These are phyloP conservation scores for Pythium folliculosum DNA, from an alignment of 352 stramenopile genomes.

Conservation along the genomic window DNA sequence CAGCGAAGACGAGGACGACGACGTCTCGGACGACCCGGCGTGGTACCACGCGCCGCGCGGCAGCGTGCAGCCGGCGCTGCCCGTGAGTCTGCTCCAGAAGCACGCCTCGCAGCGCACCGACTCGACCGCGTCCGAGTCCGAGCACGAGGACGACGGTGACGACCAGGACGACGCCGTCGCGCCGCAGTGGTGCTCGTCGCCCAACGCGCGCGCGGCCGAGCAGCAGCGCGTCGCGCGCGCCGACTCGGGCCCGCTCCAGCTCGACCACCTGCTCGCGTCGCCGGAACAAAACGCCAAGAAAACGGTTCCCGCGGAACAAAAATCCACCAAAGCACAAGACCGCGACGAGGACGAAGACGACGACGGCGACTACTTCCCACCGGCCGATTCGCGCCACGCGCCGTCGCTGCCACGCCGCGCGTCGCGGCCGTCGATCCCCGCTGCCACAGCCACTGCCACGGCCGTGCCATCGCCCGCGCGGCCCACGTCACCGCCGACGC, in stretches of 20 bases:
- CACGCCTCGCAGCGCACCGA: slow-evolving; percentile 24
- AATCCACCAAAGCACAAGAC: not conserved
- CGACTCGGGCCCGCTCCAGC: not conserved
- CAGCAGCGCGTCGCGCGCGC: not conserved
- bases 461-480: slow-evolving; percentile 11
- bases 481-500: not conserved
- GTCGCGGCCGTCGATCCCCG: slow-evolving; percentile 10
- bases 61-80: slow-evolving; percentile 57
- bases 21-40: slow-evolving; percentile 63
- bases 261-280: slow-evolving; percentile 4
- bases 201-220: slow-evolving; percentile 2
- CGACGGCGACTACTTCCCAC: slow-evolving; percentile 24
- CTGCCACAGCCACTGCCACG: too few species aligned
- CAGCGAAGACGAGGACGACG: slow-evolving; percentile 47
- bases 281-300: slow-evolving; percentile 16
- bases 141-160: slow-evolving; percentile 6
- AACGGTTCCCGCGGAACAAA: slow-evolving; percentile 16
- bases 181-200: slow-evolving; percentile 16
- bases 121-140: slow-evolving; percentile 20
- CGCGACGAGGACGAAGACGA: slow-evolving; percentile 35
- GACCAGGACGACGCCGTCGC: slow-evolving; percentile 12
- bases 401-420: slow-evolving; percentile 8
- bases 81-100: slow-evolving; percentile 67
- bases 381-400: slow-evolving; percentile 17
- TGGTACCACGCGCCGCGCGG: slow-evolving; percentile 70